Conservation (phyloP, 305 asterid genomes). For the Plantago coronopus region DNA sequence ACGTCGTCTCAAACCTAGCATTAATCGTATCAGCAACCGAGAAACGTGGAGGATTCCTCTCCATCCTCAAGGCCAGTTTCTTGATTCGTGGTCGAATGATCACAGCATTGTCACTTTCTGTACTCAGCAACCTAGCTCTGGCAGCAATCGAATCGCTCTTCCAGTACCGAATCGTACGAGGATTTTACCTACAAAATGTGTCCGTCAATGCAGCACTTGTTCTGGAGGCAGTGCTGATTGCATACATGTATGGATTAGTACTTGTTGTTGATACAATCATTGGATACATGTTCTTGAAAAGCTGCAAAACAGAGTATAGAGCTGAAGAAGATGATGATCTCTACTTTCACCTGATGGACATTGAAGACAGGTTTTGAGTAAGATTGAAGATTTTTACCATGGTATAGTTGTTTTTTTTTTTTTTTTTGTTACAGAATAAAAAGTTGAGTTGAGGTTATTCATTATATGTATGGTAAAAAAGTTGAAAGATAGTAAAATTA, state of each 20-base stretch:
- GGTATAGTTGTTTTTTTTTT: no score
- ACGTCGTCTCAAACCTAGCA: constrained; percentile 43
- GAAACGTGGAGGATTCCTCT: constrained; percentile 34
- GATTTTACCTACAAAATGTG: constrained; percentile 23
- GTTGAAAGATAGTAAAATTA: no score
- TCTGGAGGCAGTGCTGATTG: constrained; percentile 48
- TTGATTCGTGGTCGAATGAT: constrained; percentile 43
- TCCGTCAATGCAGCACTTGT: constrained; percentile 21
- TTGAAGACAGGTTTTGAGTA: constrained; percentile 14
- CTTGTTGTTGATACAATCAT: constrained; percentile 53
- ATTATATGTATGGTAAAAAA: no score
- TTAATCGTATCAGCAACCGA: constrained; percentile 42
- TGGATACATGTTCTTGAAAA: constrained; percentile 41
- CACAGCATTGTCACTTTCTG: constrained; percentile 51
- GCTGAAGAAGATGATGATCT: constrained; percentile 27
- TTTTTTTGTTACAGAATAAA: no score
- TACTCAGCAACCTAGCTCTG: constrained; percentile 37
- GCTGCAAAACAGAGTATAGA: constrained; percentile 30
- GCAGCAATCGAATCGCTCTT: constrained; percentile 58
- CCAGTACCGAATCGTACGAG: constrained; percentile 41
- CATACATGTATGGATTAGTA: constrained; percentile 46
- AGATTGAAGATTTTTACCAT: no score
- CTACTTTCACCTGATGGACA: constrained; percentile 24
- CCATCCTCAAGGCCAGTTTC: constrained; percentile 42
- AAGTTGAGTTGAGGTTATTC: no score